Base-by-base conservation (phyloP, 2,329 filamentous ascomycete species). In the Akanthomyces uredinophilus region DNA sequence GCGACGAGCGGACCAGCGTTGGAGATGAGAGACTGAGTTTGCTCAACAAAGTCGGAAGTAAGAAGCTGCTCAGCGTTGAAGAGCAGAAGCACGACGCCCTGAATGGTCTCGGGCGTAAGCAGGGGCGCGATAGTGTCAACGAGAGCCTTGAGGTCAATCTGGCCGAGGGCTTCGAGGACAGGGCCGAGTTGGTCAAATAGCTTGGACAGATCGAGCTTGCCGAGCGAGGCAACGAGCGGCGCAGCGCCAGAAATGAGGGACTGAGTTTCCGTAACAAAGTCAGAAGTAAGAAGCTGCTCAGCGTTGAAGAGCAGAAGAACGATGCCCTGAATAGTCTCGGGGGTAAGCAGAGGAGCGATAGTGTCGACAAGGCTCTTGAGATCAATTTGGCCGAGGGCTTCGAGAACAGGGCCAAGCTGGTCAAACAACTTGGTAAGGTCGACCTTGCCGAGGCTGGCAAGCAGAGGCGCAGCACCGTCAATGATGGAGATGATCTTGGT, bases 381-480 rank as follows among this genome's bases (percentile, higher is more conserved):
- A n/a, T n/a, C n/a, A n/a, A n/a, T n/a, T n/a, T n/a, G n/a, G n/a
- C n/a, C n/a, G n/a, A n/a, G n/a, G n/a, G n/a, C n/a, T n/a, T n/a
- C n/a, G n/a, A n/a, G n/a, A n/a, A n/a, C n/a, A n/a, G n/a, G n/a
- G n/a, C n/a, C n/a, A n/a, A n/a, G n/a, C n/a, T n/a, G n/a, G n/a
- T n/a, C n/a, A n/a, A n/a, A n/a, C n/a, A n/a, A n/a, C n/a, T n/a
- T n/a, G n/a, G n/a, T n/a, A n/a, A n/a, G n/a, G n/a, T n/a, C n/a
- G n/a, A n/a, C n/a, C n/a, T n/a, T n/a, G n/a, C n/a, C n/a, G n/a
- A n/a, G n/a, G n/a, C n/a, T n/a, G n/a, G n/a, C 65, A 1, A 78
- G 65, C 0, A 78, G 64, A 0, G 75, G 75, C 29, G 62, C 63
- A 62, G 71, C 71, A 35, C 67, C 67, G 0, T 65, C 63, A 8